phyloP scores from a whole-genome alignment of 2,329 filamentous ascomycete genomes.

The Alternaria novae-zelandiae region DNA sequence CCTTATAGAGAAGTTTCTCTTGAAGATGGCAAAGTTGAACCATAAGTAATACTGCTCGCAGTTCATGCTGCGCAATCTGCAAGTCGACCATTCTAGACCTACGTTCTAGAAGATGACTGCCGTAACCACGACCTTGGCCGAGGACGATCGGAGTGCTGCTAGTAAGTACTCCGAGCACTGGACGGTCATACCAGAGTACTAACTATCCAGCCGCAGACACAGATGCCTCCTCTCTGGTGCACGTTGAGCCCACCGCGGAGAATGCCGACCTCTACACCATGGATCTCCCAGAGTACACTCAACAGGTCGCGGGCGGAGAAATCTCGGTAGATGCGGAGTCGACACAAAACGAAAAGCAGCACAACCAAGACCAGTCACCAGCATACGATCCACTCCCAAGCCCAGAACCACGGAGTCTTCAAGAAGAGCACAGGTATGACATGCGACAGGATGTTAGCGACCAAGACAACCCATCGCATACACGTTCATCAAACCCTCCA shows the following conservation, averaged over 20 bases:
- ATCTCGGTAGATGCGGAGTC: slow-evolving; percentile 25
- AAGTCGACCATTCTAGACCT: background rate
- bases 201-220: background rate
- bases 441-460: background rate
- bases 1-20: background rate
- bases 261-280: slow-evolving; percentile 27
- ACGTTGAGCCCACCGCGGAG: background rate
- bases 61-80: no score
- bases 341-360: slow-evolving; percentile 16
- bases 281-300: slow-evolving; percentile 29
- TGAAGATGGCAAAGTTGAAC: no score
- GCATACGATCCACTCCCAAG: background rate
- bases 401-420: background rate
- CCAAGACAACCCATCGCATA: background rate
- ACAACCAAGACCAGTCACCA: background rate
- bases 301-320: slow-evolving; percentile 17
- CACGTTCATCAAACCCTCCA: background rate
- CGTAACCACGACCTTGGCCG: background rate
- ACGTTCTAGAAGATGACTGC: background rate
- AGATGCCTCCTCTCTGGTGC: background rate
- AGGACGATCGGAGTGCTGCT: background rate
- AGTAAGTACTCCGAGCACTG: background rate
- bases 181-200: background rate
- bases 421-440: background rate
- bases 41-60: background rate